phyloP scores from a whole-genome alignment of 371 early-diverging fungal species.

The Rhizopus delemar region DNA sequence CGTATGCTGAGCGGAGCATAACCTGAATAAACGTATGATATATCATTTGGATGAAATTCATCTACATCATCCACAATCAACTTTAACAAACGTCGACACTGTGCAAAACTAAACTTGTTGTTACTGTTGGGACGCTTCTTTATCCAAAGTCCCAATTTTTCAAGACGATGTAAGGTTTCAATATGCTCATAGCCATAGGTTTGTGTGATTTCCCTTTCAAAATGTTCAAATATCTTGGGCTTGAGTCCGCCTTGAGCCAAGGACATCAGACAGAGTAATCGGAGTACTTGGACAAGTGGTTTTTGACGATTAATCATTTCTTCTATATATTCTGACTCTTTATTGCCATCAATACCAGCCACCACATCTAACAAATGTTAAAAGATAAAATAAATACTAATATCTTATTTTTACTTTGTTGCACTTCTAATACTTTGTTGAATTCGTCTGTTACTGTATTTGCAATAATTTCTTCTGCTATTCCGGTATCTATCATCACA shows the following conservation, averaged over 20 bases:
- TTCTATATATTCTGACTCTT: conserved; percentile 79
- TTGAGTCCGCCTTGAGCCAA: conserved; percentile 81
- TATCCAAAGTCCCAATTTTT: conserved; percentile 65
- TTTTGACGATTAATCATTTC: conserved; percentile 79
- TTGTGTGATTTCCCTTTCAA: conserved; percentile 82
- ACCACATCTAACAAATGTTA: conserved; percentile 64
- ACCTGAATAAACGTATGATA: conserved; percentile 92
- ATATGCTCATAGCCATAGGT: conserved; percentile 92
- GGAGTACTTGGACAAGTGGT: conserved; percentile 71
- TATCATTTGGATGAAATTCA: conserved; percentile 83
- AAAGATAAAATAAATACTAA: neutral
- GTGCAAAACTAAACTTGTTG: conserved; percentile 51
- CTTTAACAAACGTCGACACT: conserved; percentile 69
- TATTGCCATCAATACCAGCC: conserved; percentile 69
- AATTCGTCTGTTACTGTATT: conserved; percentile 81
- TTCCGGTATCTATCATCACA: conserved; percentile 64
- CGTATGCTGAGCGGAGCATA: conserved; percentile 91
- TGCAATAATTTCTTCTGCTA: conserved; percentile 83
- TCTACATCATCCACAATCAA: conserved; percentile 87
- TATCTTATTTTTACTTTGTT: conserved; percentile 69
- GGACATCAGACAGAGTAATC: conserved; percentile 84
- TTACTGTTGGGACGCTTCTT: conserved; percentile 43
- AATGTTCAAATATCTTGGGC: conserved; percentile 75
- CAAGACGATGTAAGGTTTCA: conserved; percentile 77
- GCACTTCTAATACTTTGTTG: conserved; percentile 78